Evolutionary conservation across 495 filamentous ascomycete species (phyloP).

Genomic region (Penicillium odoratum): DNA sequence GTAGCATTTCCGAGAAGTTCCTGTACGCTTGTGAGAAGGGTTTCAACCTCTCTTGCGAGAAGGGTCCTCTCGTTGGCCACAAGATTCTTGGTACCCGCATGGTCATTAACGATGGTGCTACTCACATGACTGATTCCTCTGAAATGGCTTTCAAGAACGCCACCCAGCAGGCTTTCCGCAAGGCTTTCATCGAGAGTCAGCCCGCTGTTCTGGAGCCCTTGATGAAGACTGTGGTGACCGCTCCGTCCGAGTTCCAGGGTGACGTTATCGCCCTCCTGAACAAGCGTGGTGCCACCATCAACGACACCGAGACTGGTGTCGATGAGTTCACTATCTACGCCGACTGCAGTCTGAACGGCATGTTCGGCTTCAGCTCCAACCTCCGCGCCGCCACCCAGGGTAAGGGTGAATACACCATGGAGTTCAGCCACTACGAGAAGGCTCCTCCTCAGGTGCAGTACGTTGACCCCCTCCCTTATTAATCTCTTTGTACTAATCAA

Average conservation of each 20-base stretch:
- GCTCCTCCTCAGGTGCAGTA: conserved; percentile 89
- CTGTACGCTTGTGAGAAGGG: conserved; percentile 95
- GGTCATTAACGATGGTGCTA: conserved; percentile 95
- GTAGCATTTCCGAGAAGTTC: conserved; percentile 94
- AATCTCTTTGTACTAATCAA: conserved; percentile 13
- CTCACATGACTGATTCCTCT: conserved; percentile 96
- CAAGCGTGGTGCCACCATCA: conserved; percentile 93
- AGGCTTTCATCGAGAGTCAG: conserved; percentile 77
- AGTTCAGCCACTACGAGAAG: conserved; percentile 92
- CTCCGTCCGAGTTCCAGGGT: conserved; percentile 97
- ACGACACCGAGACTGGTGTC: conserved; percentile 89
- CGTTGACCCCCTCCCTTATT: conserved; percentile 31
- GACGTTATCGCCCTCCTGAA: conserved; percentile 93
- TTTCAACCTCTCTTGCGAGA: conserved; percentile 79
- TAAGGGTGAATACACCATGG: conserved; percentile 99
- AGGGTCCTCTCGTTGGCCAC: conserved; percentile 92
- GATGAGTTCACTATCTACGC: conserved; percentile 96
- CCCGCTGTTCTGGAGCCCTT: conserved; percentile 89
- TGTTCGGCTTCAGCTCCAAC: conserved; percentile 95
- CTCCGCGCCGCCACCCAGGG: conserved; percentile 93
- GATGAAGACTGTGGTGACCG: conserved; percentile 97
- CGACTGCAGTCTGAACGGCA: conserved; percentile 88
- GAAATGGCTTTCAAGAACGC: conserved; percentile 98
- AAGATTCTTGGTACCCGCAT: conserved; percentile 85
- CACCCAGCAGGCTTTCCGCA: conserved; percentile 95